Base-by-base conservation (phyloP, 2,329 filamentous ascomycete genomes). In the Aspergillus ibericus region DNA sequence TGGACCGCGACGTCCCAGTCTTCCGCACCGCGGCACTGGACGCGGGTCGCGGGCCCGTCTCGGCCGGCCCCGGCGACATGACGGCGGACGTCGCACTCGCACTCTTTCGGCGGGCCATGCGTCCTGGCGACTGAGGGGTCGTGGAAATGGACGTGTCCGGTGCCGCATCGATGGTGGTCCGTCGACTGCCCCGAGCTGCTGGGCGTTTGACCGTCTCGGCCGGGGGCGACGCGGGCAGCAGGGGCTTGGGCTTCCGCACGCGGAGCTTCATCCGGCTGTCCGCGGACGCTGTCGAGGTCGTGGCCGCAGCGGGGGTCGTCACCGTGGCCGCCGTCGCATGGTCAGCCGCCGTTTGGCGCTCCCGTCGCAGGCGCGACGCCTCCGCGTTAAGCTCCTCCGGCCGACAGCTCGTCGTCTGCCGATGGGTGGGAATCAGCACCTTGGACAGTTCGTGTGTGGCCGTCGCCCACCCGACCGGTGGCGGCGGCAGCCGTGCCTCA, bases 401-500 rank as follows among this genome's bases (percentile, higher is more conserved):
- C 32, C 81, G 88, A 74, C 84, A 91, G 75, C 92, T 96, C 53
- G 82, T 82, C 0, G 89, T 92, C 66, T 92, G 86, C 3, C 92
- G 85, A 64, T 89, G 83, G 0, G 80, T 81, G 0, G 93, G 95
- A 57, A 97, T 89, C 20, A 98, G 83, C 4, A 96, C 74, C 70
- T 91, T 92, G 68, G 87, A 90, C 12, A 98, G 78, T 71, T 96
- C 92, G 66, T 91, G 85, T 0, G 91, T 85, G n/a, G 93, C 92
- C 27, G 89, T 84, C 0, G 88, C 85, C 95, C 93, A 98, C 44
- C 90, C 84, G 0, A 98, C 88, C 46, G 93, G 89, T 2, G 93
- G 92, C n/a, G 29, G 40, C 15, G 51, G 51, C 8, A 91, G 90
- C 0, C 89, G 88, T 3, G 87, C 85, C 29, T 68, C 68, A 2